Evolutionary conservation across 768 basidiomycete genomes (phyloP).

Genomic region (Suillus brevipes): DNA sequence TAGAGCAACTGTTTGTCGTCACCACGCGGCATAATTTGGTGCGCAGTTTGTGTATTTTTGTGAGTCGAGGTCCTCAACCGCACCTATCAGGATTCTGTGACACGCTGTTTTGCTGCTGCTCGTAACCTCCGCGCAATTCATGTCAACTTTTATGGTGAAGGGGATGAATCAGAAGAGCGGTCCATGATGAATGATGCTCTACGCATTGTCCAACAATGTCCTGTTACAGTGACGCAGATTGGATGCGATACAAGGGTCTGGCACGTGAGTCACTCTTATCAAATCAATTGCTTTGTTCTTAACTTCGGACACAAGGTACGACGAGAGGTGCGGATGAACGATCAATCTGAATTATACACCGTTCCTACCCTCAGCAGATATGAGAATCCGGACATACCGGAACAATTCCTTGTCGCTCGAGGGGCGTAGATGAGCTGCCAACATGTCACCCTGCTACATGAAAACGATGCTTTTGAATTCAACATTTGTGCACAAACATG

Average conservation of each 20-base stretch:
- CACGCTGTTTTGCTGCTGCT: slow-evolving; percentile 43
- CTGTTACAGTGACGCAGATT: slow-evolving; percentile 54
- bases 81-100: slow-evolving; percentile 18
- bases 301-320: slow-evolving; percentile 42
- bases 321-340: slow-evolving; percentile 36
- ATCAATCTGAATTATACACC: slow-evolving; percentile 39
- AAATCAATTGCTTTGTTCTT: slow-evolving; percentile 4
- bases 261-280: slow-evolving; percentile 48
- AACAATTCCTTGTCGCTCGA: slow-evolving; percentile 68
- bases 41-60: slow-evolving; percentile 13
- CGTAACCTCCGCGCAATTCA: slow-evolving; percentile 56
- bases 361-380: slow-evolving; percentile 48
- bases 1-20: slow-evolving; percentile 68
- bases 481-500: neutral
- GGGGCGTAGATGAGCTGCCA: neutral
- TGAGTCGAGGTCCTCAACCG: neutral
- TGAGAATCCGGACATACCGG: slow-evolving; percentile 67
- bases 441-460: neutral
- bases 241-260: slow-evolving; percentile 71
- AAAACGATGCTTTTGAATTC: neutral
- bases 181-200: slow-evolving; percentile 38
- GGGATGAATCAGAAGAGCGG: slow-evolving; percentile 19
- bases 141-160: slow-evolving; percentile 48
- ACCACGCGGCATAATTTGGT: slow-evolving; percentile 50
- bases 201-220: slow-evolving; percentile 49